Percentiles rank a stretch among this genome's conserved stretches.
Conservation (phyloP, 257 asterid species). For the Nicotiana knightiana region DNA sequence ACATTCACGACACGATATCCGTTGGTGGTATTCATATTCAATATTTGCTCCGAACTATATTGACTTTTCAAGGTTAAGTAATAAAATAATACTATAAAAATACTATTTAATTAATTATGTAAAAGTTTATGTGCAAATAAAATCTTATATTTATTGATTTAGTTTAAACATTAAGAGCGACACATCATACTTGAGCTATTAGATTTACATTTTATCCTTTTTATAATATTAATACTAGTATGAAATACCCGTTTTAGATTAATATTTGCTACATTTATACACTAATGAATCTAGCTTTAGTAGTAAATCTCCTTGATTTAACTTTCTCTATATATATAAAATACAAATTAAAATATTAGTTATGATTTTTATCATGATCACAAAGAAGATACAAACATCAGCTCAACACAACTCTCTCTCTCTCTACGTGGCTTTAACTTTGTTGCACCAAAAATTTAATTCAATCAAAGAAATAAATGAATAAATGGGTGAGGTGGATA, state of each 20-base stretch:
- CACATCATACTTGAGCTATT: not conserved
- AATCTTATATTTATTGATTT: too few relatives aligned
- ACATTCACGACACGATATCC: too few relatives aligned
- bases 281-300: not conserved
- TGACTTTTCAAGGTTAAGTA: too few relatives aligned
- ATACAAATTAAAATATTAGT: too few relatives aligned
- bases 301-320: not conserved
- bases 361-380: too few relatives aligned
- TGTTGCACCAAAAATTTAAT: slow-evolving; percentile 6
- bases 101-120: too few relatives aligned
- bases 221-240: not conserved
- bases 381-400: too few relatives aligned
- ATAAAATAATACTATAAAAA: too few relatives aligned
- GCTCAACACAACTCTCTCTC: not conserved
- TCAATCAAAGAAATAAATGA: slow-evolving; percentile 8
- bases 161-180: too few relatives aligned
- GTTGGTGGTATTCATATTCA: not conserved
- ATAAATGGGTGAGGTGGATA: slow-evolving; percentile 18
- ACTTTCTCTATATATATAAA: too few relatives aligned
- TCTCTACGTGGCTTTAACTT: not conserved
- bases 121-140: too few relatives aligned
- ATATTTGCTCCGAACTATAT: not conserved
- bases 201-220: not conserved
- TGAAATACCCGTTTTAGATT: not conserved
- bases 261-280: not conserved